Evolutionary conservation across 768 basidiomycete genomes (phyloP), one percentile per base, ranked within the genome.

Genomic region (Russula lepida): DNA sequence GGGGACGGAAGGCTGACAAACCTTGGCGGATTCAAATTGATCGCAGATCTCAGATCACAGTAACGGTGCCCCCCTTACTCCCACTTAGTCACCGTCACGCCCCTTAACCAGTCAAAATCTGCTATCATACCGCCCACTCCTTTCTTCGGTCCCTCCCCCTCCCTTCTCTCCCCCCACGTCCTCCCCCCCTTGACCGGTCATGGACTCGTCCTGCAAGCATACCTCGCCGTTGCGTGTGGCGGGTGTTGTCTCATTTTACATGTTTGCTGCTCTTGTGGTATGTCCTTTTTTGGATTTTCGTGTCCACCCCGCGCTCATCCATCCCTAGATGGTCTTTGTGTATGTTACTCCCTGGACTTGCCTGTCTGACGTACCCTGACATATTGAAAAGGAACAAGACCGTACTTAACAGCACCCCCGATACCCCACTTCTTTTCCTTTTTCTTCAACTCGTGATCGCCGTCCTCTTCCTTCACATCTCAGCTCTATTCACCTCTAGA

Each of bases 171-270:
- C 50, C 55, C 12, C 39, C 3, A 37, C 21, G 17, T 23, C 47
- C 17, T 7, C 27, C 11, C 33, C 27, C 15, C 23, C n/a, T 30
- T 41, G 23, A 47, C 21, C 5, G 54, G 68, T 46, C 52, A 77
- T 77, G 75, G 60, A 68, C 56, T 48, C 68, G 62, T 51, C 69
- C 56, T 63, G 72, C 65, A 69, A 72, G 64, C 66, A 54, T 50
- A 35, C 73, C 12, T 74, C 75, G 56, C 73, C 72, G 37, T 63
- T 79, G 58, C 77, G 84, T 70, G 83, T 89, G 49, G 83, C 84
- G 17, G 81, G 72, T n/a, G 88, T 91, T 27, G 87, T 89, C 63
- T 64, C 77, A 7, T 91, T 91, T 73, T 91, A 89, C 76, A 89
- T 91, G 88, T 71, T 73, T 23, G 80, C 88, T 3, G 88, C 88